Base-by-base conservation (phyloP, 1,284 basidiomycete genomes). In the Earliella scabrosa region DNA sequence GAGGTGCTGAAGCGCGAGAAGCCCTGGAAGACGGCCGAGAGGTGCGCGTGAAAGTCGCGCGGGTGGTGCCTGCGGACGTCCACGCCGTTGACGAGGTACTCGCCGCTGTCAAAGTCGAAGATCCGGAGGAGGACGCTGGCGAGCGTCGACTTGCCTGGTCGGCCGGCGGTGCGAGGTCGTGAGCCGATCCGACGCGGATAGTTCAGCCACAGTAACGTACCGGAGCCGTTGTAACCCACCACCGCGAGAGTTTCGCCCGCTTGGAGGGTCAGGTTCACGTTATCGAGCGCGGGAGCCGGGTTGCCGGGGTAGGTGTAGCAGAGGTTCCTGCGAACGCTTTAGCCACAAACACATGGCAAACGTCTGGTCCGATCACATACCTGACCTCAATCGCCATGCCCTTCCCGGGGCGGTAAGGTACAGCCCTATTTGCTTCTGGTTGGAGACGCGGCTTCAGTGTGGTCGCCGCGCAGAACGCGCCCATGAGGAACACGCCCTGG, bases 201-300 rank as follows among this genome's bases (percentile, higher is more conserved):
- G 39, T 41, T 24, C 60, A 50, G 49, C 16, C 40, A 29, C 23
- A n/a, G 14, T 18, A 8, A 71, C 80, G 68, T 70, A 83, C 88
- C 88, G 63, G 88, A 91, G 58, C 89, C 88, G 71, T 91, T 91
- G 68, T 84, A 86, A 13, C 92, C 92, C 24, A 95, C 92, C 56
- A 95, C 85, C 9, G 92, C 92, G 45, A 94, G 80, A 23, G 80
- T 86, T 73, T 92, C 88, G 13, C 92, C 92, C 11, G 90, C 76
- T 54, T 82, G 74, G 40, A 95, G 75, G 23, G 76, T 78, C 63
- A 95, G 83, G 65, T 77, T 88, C 63, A 94, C 79, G 66, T 88
- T 77, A 61, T 74, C 77, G 46, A 95, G 71, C 29, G 87, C 85
- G 27, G 88, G 83, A 51, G 85, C 81, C 45, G 72, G 75, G 60